phyloP scores from a whole-genome alignment of 352 stramenopile species.

The Aphanomyces cochlioides region DNA sequence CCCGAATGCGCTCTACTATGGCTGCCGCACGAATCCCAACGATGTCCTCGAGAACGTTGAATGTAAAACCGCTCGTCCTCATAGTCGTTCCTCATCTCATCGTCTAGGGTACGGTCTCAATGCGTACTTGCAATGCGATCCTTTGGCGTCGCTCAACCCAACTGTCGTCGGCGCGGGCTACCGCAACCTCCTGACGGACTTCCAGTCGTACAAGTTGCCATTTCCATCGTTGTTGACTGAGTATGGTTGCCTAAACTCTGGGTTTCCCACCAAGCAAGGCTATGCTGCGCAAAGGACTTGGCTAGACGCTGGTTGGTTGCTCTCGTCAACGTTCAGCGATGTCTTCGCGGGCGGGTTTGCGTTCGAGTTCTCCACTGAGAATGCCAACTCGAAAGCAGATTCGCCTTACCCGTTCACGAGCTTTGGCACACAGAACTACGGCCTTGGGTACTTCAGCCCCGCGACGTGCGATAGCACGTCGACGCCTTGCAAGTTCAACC shows the following conservation, averaged over 20 bases:
- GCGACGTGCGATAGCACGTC: constrained; percentile 58
- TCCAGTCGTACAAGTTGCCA: constrained; percentile 58
- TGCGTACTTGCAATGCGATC: constrained; percentile 72
- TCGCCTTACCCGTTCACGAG: constrained; percentile 66
- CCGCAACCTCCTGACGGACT: constrained; percentile 53
- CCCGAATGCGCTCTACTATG: constrained; percentile 74
- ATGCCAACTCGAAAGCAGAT: constrained; percentile 50
- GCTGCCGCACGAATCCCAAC: constrained; percentile 57
- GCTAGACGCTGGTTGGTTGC: constrained; percentile 56
- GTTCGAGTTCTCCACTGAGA: constrained; percentile 83
- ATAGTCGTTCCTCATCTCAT: not conserved
- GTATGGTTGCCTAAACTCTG: constrained; percentile 68
- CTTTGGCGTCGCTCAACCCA: constrained; percentile 30
- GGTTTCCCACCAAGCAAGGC: constrained; percentile 56
- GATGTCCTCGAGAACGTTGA: constrained; percentile 69
- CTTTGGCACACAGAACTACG: constrained; percentile 79
- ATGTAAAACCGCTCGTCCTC: constrained; percentile 32
- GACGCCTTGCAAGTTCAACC: constrained; percentile 56
- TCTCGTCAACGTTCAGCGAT: constrained; percentile 42
- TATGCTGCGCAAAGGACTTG: constrained; percentile 61
- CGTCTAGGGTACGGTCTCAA: constrained; percentile 72
- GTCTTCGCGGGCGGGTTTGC: constrained; percentile 68
- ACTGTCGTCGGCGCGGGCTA: constrained; percentile 45
- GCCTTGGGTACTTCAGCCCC: constrained; percentile 79
- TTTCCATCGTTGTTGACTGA: constrained; percentile 80